Base-by-base conservation (phyloP, 371 early-diverging fungal species). In the Rhizopus stolonifer region DNA sequence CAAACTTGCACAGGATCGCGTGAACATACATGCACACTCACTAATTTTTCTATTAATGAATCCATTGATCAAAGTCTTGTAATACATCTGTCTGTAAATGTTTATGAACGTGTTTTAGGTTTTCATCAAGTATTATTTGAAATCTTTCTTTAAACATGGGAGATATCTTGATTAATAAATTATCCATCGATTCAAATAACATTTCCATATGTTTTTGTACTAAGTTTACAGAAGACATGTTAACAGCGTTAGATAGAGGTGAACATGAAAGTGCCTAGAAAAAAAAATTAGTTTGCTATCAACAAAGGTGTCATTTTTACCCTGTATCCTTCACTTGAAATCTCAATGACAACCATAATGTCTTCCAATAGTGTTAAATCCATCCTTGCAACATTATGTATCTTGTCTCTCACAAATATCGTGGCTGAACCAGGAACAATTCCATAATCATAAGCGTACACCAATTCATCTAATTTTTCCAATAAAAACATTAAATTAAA, bases 361-460 rank as follows among this genome's bases (percentile, higher is more conserved):
- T 62, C 67, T 59, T 74, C 74, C 9, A 74, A 32, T 39, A 74
- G 39, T 7, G 71, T 74, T 48, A 74, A 51, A 54, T 74, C 74
- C 36, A 74, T 36, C 3, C 69, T 52, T 9, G 66, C 74, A 34
- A 70, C 47, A 29, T 58, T 46, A 18, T 60, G 58, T 11, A 62
- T 18, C 19, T 65, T 62, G 46, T 74, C 74, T 10, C 52, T 60
- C 0, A 74, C 69, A 66, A 74, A 74, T 3, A 74, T 65, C 15
- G 74, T 66, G 10, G 69, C 68, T 36, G 74, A 74, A n/a, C 74
- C 70, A 11, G 74, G 74, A 11, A 74, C 74, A 42, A 74, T 74
- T 15, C 75, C 75, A 43, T 70, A 74, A 59, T 74, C 74, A 22
- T 63, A 74, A 26, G 52, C 59, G n/a, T 44, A 44, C 9, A 68